Conservation (phyloP, 805 yeast species). For the Candida ipomoeae region DNA sequence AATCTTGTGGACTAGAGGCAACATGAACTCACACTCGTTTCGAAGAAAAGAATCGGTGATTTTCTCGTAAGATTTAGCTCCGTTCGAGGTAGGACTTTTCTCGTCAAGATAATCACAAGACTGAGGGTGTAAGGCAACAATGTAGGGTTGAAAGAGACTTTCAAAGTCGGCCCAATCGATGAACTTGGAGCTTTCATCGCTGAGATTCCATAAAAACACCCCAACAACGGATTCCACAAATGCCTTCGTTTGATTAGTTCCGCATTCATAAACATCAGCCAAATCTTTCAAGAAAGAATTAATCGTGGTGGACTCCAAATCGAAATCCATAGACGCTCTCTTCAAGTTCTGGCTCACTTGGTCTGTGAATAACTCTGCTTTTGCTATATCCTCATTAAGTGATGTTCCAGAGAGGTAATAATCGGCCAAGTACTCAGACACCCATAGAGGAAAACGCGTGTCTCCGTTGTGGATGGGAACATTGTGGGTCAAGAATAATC, state of each 20-base stretch:
- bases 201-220: slow-evolving; percentile 25
- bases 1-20: slow-evolving; percentile 33
- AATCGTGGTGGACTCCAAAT: slow-evolving; percentile 4
- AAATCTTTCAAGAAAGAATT: slow-evolving; percentile 15
- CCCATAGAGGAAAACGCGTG: slow-evolving; percentile 5
- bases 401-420: slow-evolving; percentile 12
- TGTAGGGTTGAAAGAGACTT: slow-evolving; percentile 12
- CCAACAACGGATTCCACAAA: slow-evolving; percentile 40
- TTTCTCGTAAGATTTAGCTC: neutral
- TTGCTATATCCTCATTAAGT: neutral
- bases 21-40: slow-evolving; percentile 30
- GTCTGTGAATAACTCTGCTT: neutral
- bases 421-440: slow-evolving; percentile 14
- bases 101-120: slow-evolving; percentile 29
- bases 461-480: neutral
- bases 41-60: slow-evolving; percentile 16
- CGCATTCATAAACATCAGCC: slow-evolving; percentile 11
- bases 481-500: slow-evolving; percentile 3
- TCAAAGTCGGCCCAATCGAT: slow-evolving; percentile 21
- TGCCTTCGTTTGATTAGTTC: slow-evolving; percentile 6
- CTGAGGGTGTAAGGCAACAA: slow-evolving; percentile 33
- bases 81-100: neutral
- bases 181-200: slow-evolving; percentile 13
- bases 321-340: neutral
- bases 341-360: neutral